A percentile compares a stretch with the other conserved stretches of the same genome.
Conservation (phyloP, 1,139 yeast species). For the Yamadazyma triangularis region DNA sequence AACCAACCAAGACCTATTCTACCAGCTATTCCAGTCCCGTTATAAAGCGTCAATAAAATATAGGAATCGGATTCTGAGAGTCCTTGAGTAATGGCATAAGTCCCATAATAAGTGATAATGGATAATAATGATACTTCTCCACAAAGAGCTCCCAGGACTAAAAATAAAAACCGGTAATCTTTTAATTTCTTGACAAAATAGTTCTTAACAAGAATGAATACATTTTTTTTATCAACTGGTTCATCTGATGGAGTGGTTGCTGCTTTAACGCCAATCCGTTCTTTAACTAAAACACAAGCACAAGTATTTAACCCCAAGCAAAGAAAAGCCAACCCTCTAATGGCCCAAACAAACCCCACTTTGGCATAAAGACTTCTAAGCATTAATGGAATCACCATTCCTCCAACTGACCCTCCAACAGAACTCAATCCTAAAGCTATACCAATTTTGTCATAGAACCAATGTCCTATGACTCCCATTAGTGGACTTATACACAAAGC, state of each 20-base stretch:
- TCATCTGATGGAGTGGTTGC: conserved; percentile 19
- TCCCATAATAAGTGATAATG: conserved; percentile 40
- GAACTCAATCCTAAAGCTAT: conserved; percentile 55
- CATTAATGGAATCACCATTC: conserved; percentile 56
- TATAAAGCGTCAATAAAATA: conserved; percentile 33
- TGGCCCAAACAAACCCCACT: conserved; percentile 61
- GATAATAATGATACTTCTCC: conserved; percentile 56
- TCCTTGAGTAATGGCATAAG: conserved; percentile 41
- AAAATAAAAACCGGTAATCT: conserved; percentile 18
- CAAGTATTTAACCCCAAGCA: conserved; percentile 36
- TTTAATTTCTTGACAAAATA: conserved; percentile 8
- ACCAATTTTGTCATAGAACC: conserved; percentile 52
- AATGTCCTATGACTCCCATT: conserved; percentile 55
- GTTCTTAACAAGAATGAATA: background rate
- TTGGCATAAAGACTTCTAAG: conserved; percentile 47
- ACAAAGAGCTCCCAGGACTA: conserved; percentile 36
- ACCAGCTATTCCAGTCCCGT: conserved; percentile 37
- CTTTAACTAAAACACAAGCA: conserved; percentile 43
- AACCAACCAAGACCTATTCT: conserved; percentile 34
- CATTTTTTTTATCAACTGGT: conserved; percentile 10
- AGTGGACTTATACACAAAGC: conserved; percentile 56
- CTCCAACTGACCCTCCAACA: conserved; percentile 63
- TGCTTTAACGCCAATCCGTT: conserved; percentile 28
- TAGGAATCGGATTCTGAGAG: conserved; percentile 32
- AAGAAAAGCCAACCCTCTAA: conserved; percentile 50